phyloP scores from a whole-genome alignment of 1,139 yeast species.

The Lipomyces yarrowii region DNA sequence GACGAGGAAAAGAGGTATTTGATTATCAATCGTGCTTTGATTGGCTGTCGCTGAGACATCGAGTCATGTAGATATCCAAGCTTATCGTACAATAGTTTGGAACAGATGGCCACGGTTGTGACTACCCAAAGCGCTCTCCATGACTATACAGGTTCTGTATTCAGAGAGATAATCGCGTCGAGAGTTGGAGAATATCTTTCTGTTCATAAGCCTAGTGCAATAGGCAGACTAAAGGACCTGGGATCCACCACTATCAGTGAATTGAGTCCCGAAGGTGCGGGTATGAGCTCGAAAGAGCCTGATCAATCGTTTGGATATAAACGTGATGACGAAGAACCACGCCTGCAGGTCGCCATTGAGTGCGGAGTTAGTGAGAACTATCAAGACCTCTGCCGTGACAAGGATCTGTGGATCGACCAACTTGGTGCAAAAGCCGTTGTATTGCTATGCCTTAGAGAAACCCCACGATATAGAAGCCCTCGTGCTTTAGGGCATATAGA shows the following conservation, averaged over 20 bases:
- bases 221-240: not conserved
- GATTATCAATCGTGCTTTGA: too few species aligned
- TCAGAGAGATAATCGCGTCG: not conserved
- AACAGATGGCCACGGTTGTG: not conserved
- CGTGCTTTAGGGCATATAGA: not conserved
- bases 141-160: not conserved
- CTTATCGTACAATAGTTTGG: not conserved
- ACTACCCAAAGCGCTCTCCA: not conserved
- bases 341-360: not conserved
- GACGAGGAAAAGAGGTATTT: too few species aligned
- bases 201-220: not conserved
- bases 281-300: not conserved
- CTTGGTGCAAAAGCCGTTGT: not conserved
- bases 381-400: not conserved
- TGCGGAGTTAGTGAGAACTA: not conserved
- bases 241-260: not conserved
- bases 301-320: not conserved
- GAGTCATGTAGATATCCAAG: not conserved
- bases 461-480: not conserved
- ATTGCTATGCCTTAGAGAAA: not conserved
- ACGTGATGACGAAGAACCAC: not conserved
- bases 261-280: not conserved
- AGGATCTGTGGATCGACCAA: not conserved
- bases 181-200: not conserved
- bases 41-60: too few species aligned